Evolutionary conservation across 2,329 filamentous ascomycete genomes (phyloP).

Genomic region (Beauveria australis): DNA sequence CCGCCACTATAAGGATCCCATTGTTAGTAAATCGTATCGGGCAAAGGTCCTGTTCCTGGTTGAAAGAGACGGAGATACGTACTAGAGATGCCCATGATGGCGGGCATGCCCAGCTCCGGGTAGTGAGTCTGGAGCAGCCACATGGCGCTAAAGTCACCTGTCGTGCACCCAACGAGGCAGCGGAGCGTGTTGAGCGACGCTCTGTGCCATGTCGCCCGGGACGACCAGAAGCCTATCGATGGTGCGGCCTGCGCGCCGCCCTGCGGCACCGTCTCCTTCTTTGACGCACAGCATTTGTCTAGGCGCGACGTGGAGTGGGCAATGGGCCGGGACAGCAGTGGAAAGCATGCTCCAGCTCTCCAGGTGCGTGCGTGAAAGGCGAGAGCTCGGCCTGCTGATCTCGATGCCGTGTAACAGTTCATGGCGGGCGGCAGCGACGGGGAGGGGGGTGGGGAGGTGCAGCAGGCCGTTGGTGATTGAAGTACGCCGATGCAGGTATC

Average conservation of each 20-base stretch:
- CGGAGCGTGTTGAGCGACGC: conserved; percentile 46
- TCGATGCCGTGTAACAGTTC: neutral
- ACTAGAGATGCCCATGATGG: conserved; percentile 47
- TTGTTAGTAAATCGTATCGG: too few relatives aligned
- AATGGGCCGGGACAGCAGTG: neutral
- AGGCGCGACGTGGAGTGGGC: neutral
- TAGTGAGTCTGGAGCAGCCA: conserved; percentile 44
- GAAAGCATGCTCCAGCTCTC: neutral
- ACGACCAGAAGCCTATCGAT: conserved; percentile 2
- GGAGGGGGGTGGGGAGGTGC: neutral
- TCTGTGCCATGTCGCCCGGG: conserved; percentile 33
- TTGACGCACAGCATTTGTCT: conserved; percentile 7
- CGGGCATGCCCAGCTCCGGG: conserved; percentile 36
- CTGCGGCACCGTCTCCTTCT: neutral
- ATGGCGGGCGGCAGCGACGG: neutral
- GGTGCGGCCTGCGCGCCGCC: neutral
- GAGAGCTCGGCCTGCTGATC: neutral
- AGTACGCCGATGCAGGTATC: neutral
- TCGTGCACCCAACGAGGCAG: conserved; percentile 46
- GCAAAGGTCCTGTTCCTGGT: too few relatives aligned
- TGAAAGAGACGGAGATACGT: conserved; percentile 11
- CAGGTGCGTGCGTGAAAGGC: neutral
- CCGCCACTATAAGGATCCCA: conserved; percentile 33
- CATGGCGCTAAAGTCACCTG: conserved; percentile 48
- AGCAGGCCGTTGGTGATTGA: neutral